These are phyloP conservation scores for Boechera retrofracta DNA, from an alignment of 345 rosid species.

Conservation along the genomic window DNA sequence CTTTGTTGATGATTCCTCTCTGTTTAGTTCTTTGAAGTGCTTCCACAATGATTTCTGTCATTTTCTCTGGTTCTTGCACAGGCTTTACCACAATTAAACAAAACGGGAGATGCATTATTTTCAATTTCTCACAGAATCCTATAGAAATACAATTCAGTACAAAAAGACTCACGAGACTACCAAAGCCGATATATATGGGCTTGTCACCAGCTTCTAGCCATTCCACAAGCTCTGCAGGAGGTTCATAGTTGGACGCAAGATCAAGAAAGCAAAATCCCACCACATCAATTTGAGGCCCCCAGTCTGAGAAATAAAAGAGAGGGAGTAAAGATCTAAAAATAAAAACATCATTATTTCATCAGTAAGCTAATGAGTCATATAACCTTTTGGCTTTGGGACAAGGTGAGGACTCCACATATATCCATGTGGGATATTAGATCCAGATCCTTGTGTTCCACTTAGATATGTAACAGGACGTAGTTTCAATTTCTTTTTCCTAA, in stretches of 20 bases:
- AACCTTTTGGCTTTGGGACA: conserved; percentile 99
- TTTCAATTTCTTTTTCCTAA: conserved; percentile 88
- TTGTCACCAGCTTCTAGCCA: conserved; percentile 93
- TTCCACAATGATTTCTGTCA: conserved; percentile 83
- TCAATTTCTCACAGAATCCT: not conserved
- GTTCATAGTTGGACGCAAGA: conserved; percentile 96
- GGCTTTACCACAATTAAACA: conserved; percentile 58
- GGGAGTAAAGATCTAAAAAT: conserved; percentile 2
- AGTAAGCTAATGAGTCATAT: conserved; percentile 17
- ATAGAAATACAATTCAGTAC: conserved; percentile 2
- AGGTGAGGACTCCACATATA: conserved; percentile 99
- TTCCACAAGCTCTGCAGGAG: conserved; percentile 80
- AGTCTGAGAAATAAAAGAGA: conserved; percentile 62
- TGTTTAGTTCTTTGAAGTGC: conserved; percentile 80
- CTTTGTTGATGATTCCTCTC: conserved; percentile 97
- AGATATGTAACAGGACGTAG: conserved; percentile 97
- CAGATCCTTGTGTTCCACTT: conserved; percentile 96
- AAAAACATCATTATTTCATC: not conserved
- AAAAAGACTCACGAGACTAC: conserved; percentile 89
- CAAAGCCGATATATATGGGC: conserved; percentile 97
- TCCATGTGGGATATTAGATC: conserved; percentile 88
- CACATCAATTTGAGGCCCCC: conserved; percentile 97
- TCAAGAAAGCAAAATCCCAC: conserved; percentile 99
- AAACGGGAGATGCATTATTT: conserved; percentile 21
- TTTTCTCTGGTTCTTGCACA: conserved; percentile 85